Base-by-base conservation (phyloP, 495 filamentous ascomycete genomes). In the Clohesyomyces aquaticus region DNA sequence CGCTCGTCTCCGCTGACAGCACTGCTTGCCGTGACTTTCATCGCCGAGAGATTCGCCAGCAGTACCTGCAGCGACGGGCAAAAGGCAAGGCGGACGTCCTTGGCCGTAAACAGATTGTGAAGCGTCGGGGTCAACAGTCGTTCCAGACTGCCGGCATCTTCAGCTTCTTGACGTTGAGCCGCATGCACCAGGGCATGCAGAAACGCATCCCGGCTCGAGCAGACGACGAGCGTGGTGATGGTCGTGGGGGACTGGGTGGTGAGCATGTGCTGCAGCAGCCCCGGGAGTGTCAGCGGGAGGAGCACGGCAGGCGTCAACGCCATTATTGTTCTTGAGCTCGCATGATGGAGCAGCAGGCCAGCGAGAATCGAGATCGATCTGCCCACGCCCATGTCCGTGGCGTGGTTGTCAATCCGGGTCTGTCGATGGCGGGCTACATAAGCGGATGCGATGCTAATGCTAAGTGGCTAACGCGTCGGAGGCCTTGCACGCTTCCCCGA, bases 1-100 rank as follows among this genome's bases (percentile, higher is more conserved):
- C 28, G 27, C 22, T 23, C 45, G 27, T 51, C 41, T 16, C 32
- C 6, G n/a, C 16, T 19, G 43, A 46, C 46, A 2, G 23, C 22
- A 14, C 32, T 14, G 43, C 10, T 29, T 50, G 19, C 49, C 53
- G 29, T 57, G 41, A 29, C 57, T 55, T 29, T 54, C 55, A 45
- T 68, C 72, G 83, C 79, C 29, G 88, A 76, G 0, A 96, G 78
- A 70, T 86, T 91, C 25, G 91, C 90, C 55, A 89, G 86, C 4
- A 96, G 82, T 76, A 88, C 85, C 29, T 89, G 85, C 42, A 95
- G 74, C 4, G 86, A 89, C 11, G 89, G 85, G 62, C 85, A 81
- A 75, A 91, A 96, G 35, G 85, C 77, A 1, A 92, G 72, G 54
- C 80, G 82, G 62, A 93, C 81, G 59, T 82, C 82, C 54, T 82